A percentile compares a stretch with the other conserved stretches of the same genome.
These are phyloP conservation scores for Alternaria tenuissima DNA, from an alignment of 2,329 filamentous ascomycete genomes.

Conservation along the genomic window DNA sequence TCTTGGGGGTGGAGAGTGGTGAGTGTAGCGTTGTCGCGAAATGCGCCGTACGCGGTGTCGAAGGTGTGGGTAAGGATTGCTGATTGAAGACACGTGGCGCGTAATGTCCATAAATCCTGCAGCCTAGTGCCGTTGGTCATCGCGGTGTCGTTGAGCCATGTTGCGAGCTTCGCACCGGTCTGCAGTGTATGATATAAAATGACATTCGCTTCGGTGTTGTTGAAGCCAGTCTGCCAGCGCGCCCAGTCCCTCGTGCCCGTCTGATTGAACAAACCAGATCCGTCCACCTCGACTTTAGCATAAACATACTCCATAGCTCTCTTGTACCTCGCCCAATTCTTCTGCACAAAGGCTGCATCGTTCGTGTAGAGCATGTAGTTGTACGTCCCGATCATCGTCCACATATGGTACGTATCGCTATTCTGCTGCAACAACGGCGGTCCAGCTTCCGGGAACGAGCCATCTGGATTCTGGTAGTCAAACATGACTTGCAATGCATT, in stretches of 20 bases:
- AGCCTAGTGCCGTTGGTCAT: not conserved
- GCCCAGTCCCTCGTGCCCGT: conserved; percentile 42
- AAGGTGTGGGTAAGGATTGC: conserved; percentile 16
- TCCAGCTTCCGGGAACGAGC: conserved; percentile 29
- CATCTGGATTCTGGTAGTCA: conserved; percentile 31
- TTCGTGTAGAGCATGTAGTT: conserved; percentile 29
- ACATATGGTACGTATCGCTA: conserved; percentile 35
- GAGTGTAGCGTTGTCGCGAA: conserved; percentile 26
- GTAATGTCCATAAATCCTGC: not conserved
- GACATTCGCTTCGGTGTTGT: conserved; percentile 46
- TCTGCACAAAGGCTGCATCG: conserved; percentile 20
- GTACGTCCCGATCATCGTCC: conserved; percentile 31
- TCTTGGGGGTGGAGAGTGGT: conserved; percentile 34
- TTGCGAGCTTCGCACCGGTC: conserved; percentile 28
- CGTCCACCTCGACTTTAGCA: conserved; percentile 18
- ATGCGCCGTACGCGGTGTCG: conserved; percentile 11
- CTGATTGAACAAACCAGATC: conserved; percentile 25
- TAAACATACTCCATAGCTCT: conserved; percentile 27
- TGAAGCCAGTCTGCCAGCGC: conserved; percentile 38
- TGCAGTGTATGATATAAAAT: conserved; percentile 42
- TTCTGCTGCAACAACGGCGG: conserved; percentile 21
- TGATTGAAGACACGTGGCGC: conserved; percentile 13
- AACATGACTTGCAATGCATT: conserved; percentile 30
- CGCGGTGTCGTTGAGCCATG: conserved; percentile 13
- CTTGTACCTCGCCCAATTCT: conserved; percentile 24